A percentile compares a stretch with the other conserved stretches of the same genome.
phyloP scores from a whole-genome alignment of 2,329 filamentous ascomycete species.

The Stachybotrys chlorohalonatus region DNA sequence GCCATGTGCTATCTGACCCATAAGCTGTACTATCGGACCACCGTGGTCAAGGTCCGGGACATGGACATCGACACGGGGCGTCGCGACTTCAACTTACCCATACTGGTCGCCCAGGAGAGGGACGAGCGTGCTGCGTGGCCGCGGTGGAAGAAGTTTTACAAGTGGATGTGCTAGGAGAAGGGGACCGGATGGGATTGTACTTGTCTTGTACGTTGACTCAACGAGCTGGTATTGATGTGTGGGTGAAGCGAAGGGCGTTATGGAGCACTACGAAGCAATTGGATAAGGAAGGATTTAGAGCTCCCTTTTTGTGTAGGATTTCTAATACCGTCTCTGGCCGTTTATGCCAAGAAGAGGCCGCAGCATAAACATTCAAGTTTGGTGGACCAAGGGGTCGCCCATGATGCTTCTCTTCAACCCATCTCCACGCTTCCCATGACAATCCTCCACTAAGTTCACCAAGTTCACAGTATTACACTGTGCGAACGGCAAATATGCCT shows the following conservation, averaged over 20 bases:
- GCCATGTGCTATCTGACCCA: slow-evolving; percentile 61
- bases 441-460: too few species aligned
- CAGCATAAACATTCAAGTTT: too few species aligned
- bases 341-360: too few species aligned
- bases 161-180: slow-evolving; percentile 54
- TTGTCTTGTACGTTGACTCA: slow-evolving; percentile 5
- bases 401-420: too few species aligned
- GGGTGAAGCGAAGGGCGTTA: background rate
- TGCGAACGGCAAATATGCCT: too few species aligned
- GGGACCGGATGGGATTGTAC: background rate
- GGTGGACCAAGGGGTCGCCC: too few species aligned
- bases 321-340: too few species aligned
- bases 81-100: slow-evolving; percentile 72
- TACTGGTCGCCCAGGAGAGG: slow-evolving; percentile 69
- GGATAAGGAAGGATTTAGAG: background rate
- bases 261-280: background rate
- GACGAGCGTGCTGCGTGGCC: slow-evolving; percentile 68
- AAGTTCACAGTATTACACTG: too few species aligned
- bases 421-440: too few species aligned
- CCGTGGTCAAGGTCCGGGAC: slow-evolving; percentile 55
- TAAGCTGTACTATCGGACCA: slow-evolving; percentile 66
- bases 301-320: background rate
- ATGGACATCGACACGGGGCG: slow-evolving; percentile 86
- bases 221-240: slow-evolving; percentile 4
- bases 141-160: slow-evolving; percentile 67